Evolutionary conservation across 768 basidiomycete species (phyloP), one percentile per base, ranked within the genome.

Genomic region (Hygrophorus russula): DNA sequence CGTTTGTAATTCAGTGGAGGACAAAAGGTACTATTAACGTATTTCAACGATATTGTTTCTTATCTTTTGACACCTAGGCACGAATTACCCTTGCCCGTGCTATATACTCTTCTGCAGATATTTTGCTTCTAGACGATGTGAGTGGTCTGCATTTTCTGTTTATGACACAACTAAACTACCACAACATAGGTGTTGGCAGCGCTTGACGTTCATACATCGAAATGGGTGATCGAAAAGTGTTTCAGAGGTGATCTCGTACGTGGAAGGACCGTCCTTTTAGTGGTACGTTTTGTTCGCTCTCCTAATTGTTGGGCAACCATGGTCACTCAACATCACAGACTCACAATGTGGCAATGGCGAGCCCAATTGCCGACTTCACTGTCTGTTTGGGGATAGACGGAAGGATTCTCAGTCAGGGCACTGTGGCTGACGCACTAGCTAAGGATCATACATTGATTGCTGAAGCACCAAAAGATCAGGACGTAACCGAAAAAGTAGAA

Each of bases 221-320:
- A 82, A 49, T 84, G 87, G 61, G 73, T 98, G 36, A 82, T 82
- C 53, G 67, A 77, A 14, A 69, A 88, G 42, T 92, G 89, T 53
- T 66, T 98, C 15, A 69, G 73, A 49, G 91, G 93, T 7, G 79
- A 84, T 37, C 64, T 96, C 33, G 69, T 91, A 56, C 60, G 65
- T n/a, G 80, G 76, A n/a, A 71, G 92, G 36, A 96, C 93, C 0
- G 65, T 94, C 39, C 69, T 97, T 36, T 70, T 98, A 17, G 91
- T 96, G 35, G 76, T 76, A 48, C 42, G 70, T 58, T 2, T 24
- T 13, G 29, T 30, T 33, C 17, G 64, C 66, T 3, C 73, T 76
- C 45, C 55, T 79, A 33, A 59, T 60, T 56, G 66, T 59, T 53
- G 53, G n/a, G 10, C 18, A 39, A 11, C 15, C 27, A 39, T 59